These are phyloP conservation scores for Candida sithepensis DNA, from an alignment of 805 yeast species.

Conservation along the genomic window DNA sequence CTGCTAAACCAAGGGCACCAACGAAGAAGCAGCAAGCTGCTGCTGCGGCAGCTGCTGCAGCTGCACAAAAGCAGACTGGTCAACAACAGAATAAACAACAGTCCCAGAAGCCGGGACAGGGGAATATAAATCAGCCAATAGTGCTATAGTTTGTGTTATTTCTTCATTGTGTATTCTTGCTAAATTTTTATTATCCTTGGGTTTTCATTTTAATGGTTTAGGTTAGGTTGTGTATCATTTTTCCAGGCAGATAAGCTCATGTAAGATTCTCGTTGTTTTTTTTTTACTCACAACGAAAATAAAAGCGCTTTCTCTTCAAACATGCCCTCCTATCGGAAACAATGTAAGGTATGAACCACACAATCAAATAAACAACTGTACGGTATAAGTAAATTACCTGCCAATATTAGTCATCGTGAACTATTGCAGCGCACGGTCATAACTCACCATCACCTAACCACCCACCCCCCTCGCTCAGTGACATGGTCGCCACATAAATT, in stretches of 20 bases:
- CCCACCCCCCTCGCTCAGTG: no score
- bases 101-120: background rate
- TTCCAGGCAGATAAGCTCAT: background rate
- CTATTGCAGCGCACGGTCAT: no score
- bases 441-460: no score
- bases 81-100: background rate
- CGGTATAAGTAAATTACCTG: no score
- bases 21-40: slow-evolving; percentile 7
- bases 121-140: slow-evolving; percentile 7
- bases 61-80: background rate
- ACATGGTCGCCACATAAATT: no score
- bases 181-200: background rate
- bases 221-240: background rate
- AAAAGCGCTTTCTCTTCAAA: no score
- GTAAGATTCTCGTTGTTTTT: background rate
- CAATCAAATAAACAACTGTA: no score
- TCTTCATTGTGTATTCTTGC: background rate
- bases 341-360: no score
- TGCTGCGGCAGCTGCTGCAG: slow-evolving; percentile 2
- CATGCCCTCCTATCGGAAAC: no score
- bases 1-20: slow-evolving; percentile 7
- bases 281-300: no score
- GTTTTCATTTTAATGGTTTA: background rate
- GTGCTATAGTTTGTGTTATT: slow-evolving; percentile 1
- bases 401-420: no score